These are phyloP conservation scores for Coprinopsis marcescibilis DNA, from an alignment of 768 basidiomycete species.

Conservation along the genomic window DNA sequence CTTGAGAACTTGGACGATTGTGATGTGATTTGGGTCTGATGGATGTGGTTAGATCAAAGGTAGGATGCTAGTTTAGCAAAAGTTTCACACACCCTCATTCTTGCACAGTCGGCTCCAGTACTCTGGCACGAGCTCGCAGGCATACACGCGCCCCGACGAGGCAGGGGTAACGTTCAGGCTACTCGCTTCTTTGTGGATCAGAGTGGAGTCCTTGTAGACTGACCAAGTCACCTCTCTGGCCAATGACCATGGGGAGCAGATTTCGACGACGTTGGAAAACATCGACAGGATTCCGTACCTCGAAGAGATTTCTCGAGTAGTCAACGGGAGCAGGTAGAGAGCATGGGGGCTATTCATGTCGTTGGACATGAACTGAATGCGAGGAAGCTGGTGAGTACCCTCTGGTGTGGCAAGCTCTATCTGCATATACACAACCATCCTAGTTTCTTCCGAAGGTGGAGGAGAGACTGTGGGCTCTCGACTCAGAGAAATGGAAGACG, in stretches of 20 bases:
- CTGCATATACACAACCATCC: conserved; percentile 18
- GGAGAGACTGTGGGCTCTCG: conserved; percentile 6
- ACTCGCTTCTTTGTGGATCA: conserved; percentile 41
- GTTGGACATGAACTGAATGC: conserved; percentile 17
- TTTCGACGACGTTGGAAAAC: conserved; percentile 31
- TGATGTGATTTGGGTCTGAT: conserved; percentile 46
- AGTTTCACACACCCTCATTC: conserved; percentile 30
- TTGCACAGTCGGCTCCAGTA: conserved; percentile 47
- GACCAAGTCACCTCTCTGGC: conserved; percentile 37
- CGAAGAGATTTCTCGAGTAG: conserved; percentile 2
- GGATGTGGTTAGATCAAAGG: not conserved
- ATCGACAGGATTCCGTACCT: not conserved
- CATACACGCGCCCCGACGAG: conserved; percentile 30
- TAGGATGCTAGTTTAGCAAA: not conserved
- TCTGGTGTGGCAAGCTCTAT: conserved; percentile 17
- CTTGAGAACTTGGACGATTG: conserved; percentile 43
- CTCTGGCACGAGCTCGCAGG: conserved; percentile 40
- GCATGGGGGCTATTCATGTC: conserved; percentile 14
- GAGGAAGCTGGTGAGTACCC: conserved; percentile 7
- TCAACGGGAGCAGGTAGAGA: conserved; percentile 19
- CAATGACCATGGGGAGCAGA: conserved; percentile 42
- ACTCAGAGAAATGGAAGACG: conserved; percentile 16
- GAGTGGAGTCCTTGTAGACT: conserved; percentile 36
- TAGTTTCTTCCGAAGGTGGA: not conserved
- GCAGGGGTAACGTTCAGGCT: not conserved